Base-by-base conservation (phyloP, 768 basidiomycete genomes). In the Strobilomyces confusus region DNA sequence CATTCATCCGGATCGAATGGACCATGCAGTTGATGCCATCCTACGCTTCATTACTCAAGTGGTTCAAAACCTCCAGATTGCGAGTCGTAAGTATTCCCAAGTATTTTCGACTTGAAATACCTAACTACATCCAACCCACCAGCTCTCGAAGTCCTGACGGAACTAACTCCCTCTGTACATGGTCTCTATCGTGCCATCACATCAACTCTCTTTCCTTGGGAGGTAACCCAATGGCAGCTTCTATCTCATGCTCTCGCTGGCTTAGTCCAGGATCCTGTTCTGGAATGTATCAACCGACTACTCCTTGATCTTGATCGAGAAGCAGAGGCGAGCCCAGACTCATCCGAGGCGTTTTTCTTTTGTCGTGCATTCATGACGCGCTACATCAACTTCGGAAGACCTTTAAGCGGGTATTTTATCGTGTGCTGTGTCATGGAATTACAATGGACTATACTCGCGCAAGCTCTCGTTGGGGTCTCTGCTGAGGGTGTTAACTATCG, bases 391-490 rank as follows among this genome's bases (percentile, higher is more conserved):
- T 80, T 79, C 51, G 88, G 86, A 9, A 79, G 92, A 7, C 92
- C 92, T 13, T 73, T 94, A 15, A 91, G 85, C 49, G 90, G 92
- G 11, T 91, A 92, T 65, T 93, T 94, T 60, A 78, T 89, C 50
- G 83, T 92, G n/a, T 94, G 92, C 69, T 93, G 92, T 63, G 82
- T 90, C 43, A 80, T 90, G 60, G 90, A 93, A 68, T 85, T 84
- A 38, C 81, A 88, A 61, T 92, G 90, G 86, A 92, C 90, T 6
- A 77, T 90, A 19, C 80, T 95, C 22, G 85, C 89, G 4, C 91
- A 92, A 68, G 81, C 79, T 9, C 61, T 82, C 25, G 70, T 80
- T 20, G 74, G 77, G 2, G 54, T 66, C 68, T 75, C 55, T 66
- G 73, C 42, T 6, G 66, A 69, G 19, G 52, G 57, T 32, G 37